Conservation (phyloP, 116 monocot genomes). For the Cymodocea nodosa region DNA sequence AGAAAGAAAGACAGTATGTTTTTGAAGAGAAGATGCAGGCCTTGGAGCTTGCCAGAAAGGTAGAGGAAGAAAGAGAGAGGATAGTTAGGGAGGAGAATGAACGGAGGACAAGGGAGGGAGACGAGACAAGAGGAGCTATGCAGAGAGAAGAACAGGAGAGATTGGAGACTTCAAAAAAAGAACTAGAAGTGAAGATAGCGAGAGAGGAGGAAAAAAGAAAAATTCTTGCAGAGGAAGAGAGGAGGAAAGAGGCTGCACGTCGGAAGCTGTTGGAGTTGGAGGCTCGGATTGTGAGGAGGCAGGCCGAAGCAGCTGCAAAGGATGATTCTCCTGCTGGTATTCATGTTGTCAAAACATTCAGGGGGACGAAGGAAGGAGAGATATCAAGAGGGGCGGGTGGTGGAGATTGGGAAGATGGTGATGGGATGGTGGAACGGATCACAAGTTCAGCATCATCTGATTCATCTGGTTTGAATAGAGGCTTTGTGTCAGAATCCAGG, state of each 20-base stretch:
- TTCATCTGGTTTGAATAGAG: conserved; percentile 32
- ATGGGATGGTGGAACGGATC: conserved; percentile 38
- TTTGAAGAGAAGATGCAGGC: conserved; percentile 67
- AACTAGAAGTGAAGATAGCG: conserved; percentile 65
- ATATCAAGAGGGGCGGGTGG: conserved; percentile 14
- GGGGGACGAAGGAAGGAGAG: conserved; percentile 23
- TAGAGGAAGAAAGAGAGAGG: conserved; percentile 83
- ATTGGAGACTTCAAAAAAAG: conserved; percentile 46
- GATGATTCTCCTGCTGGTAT: conserved; percentile 14
- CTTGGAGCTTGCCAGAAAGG: conserved; percentile 60
- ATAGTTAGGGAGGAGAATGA: conserved; percentile 68
- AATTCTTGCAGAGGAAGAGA: conserved; percentile 67
- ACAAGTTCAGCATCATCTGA: conserved; percentile 38
- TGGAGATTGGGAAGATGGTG: conserved; percentile 57
- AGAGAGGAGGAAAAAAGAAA: conserved; percentile 84
- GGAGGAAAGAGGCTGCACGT: conserved; percentile 82
- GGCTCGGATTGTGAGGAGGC: conserved; percentile 68
- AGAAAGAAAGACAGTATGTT: conserved; percentile 51
- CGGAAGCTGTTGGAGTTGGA: conserved; percentile 81
- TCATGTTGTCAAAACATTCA: conserved; percentile 13
- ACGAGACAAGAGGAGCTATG: conserved; percentile 67
- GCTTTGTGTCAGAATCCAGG: conserved; percentile 23
- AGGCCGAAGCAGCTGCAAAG: conserved; percentile 29
- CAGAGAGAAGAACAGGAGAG: conserved; percentile 78
- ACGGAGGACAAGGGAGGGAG: conserved; percentile 45